Conservation (phyloP, 345 rosid species). For the Sonneratia caseolaris region DNA sequence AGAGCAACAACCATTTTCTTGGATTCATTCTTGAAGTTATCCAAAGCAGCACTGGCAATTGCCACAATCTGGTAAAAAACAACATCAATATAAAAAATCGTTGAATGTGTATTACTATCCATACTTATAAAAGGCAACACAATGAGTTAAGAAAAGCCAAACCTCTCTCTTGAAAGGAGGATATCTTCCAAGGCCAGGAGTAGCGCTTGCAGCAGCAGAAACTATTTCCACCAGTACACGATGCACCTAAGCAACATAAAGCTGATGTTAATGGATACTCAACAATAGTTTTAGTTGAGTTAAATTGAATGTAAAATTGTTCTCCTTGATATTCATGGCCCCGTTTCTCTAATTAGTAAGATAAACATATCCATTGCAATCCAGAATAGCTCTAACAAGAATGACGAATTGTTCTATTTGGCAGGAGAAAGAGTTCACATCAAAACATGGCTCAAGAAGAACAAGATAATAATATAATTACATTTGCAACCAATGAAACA, state of each 20-base stretch:
- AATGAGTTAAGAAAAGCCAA: conserved; percentile 9
- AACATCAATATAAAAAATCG: not conserved
- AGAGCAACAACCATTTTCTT: conserved; percentile 97
- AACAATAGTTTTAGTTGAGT: not conserved
- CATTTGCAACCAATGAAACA: not conserved
- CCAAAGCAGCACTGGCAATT: conserved; percentile 86
- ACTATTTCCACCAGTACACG: conserved; percentile 85
- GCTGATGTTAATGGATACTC: not conserved
- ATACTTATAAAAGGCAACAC: not conserved
- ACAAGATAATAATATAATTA: not conserved
- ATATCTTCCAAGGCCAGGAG: conserved; percentile 97
- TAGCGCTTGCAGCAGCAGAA: conserved; percentile 81
- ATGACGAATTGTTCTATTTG: not conserved
- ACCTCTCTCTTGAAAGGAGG: conserved; percentile 98
- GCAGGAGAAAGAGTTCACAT: not conserved
- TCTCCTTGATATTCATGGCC: not conserved
- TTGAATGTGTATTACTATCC: not conserved
- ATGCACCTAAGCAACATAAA: conserved; percentile 55
- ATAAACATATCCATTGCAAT: not conserved
- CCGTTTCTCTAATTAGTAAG: not conserved
- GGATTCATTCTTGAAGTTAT: conserved; percentile 84
- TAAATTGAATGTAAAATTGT: not conserved
- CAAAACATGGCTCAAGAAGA: not conserved
- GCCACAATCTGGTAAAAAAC: conserved; percentile 60
- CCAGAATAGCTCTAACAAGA: too few relatives aligned